These are phyloP conservation scores for Mycena belliarum DNA, from an alignment of 768 basidiomycete genomes.

Conservation along the genomic window DNA sequence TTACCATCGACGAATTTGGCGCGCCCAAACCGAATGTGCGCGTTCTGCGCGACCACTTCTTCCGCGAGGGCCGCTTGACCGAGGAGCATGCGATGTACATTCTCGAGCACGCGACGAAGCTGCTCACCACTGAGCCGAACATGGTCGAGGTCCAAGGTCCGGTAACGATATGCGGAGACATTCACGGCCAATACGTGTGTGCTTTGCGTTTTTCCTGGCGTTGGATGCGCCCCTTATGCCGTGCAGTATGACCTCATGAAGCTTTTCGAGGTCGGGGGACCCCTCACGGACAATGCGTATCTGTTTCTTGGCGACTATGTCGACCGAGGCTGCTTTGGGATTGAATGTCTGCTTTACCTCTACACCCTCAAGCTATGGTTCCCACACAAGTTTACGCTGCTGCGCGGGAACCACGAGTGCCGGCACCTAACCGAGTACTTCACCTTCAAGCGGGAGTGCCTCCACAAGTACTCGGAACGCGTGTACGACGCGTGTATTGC, in stretches of 20 bases:
- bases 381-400: constrained; percentile 77
- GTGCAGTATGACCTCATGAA: constrained; percentile 96
- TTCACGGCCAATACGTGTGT: constrained; percentile 94
- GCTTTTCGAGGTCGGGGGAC: constrained; percentile 92
- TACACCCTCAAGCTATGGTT: constrained; percentile 92
- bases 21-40: constrained; percentile 22
- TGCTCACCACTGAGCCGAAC: constrained; percentile 79
- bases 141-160: constrained; percentile 85
- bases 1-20: constrained; percentile 21
- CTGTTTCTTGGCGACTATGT: constrained; percentile 97
- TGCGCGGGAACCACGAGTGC: constrained; percentile 98
- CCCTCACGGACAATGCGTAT: constrained; percentile 79
- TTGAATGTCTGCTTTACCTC: constrained; percentile 89
- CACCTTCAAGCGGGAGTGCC: constrained; percentile 95
- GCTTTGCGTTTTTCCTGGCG: not conserved
- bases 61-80: constrained; percentile 79
- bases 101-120: constrained; percentile 61
- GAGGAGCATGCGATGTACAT: constrained; percentile 88
- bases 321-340: constrained; percentile 91
- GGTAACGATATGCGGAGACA: constrained; percentile 94
- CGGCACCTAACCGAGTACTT: constrained; percentile 96
- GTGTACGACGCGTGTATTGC: constrained; percentile 93
- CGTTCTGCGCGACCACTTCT: constrained; percentile 85
- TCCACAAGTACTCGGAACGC: constrained; percentile 83
- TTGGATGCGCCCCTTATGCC: not conserved